Conservation (phyloP, 164 flowering plant species). For the Vitis labrusca region DNA sequence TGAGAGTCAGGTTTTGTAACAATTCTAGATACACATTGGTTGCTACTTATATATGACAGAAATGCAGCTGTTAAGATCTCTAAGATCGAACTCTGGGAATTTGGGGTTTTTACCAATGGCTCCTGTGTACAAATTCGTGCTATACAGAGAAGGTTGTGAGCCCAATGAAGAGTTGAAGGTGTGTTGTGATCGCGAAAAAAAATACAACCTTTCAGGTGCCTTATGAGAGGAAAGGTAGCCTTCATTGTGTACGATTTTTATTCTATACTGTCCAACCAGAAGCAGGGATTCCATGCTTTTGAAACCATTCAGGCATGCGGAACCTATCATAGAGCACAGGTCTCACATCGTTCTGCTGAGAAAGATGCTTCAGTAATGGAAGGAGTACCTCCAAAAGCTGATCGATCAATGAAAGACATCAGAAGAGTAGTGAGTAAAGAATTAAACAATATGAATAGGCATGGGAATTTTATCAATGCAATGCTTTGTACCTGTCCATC, state of each 20-base stretch:
- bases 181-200: background rate
- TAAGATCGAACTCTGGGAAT: background rate
- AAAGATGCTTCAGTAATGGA: constrained; percentile 82
- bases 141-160: constrained; percentile 7
- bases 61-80: constrained; percentile 4
- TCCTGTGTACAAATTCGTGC: constrained; percentile 6
- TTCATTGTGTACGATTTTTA: background rate
- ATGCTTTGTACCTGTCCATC: constrained; percentile 73
- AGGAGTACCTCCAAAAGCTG: constrained; percentile 90
- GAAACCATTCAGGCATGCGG: constrained; percentile 97
- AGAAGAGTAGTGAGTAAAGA: background rate
- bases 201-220: background rate
- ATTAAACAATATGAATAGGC: background rate
- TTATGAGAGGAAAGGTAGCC: background rate
- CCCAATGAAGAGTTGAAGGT: constrained; percentile 1
- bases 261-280: constrained; percentile 34
- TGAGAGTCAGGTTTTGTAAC: constrained; percentile 5
- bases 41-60: background rate
- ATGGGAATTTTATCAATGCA: background rate
- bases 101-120: constrained; percentile 4
- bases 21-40: constrained; percentile 9
- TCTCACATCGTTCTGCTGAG: constrained; percentile 75
- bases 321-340: constrained; percentile 76
- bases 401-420: constrained; percentile 1
- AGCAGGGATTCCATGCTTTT: constrained; percentile 79